These are phyloP conservation scores for Pterocarpus santalinus DNA, from an alignment of 306 rosid species.

Conservation along the genomic window DNA sequence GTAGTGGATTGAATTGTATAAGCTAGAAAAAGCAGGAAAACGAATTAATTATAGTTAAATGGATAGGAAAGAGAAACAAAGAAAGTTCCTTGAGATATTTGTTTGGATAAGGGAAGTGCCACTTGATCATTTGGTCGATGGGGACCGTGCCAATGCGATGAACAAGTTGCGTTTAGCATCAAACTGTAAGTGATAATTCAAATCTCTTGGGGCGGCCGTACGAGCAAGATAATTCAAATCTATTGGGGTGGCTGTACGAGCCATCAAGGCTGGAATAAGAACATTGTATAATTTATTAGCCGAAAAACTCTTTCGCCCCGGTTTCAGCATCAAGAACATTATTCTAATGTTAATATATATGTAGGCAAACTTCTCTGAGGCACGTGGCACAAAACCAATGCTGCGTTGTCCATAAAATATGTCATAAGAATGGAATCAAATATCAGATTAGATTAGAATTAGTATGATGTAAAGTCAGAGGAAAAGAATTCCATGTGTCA, in stretches of 20 bases:
- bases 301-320: slow-evolving; percentile 49
- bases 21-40: slow-evolving; percentile 43
- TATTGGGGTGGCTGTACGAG: slow-evolving; percentile 47
- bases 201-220: slow-evolving; percentile 52
- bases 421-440: slow-evolving; percentile 45
- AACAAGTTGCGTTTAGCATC: slow-evolving; percentile 74
- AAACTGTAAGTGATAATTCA: slow-evolving; percentile 46
- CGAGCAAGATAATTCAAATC: slow-evolving; percentile 42
- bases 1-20: slow-evolving; percentile 55
- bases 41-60: slow-evolving; percentile 47
- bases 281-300: slow-evolving; percentile 45
- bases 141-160: slow-evolving; percentile 59
- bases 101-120: slow-evolving; percentile 86
- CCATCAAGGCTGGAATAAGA: slow-evolving; percentile 59
- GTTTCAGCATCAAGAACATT: slow-evolving; percentile 58
- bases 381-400: slow-evolving; percentile 42
- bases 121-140: slow-evolving; percentile 67
- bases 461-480: slow-evolving; percentile 46
- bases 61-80: slow-evolving; percentile 64
- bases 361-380: slow-evolving; percentile 40
- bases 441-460: slow-evolving; percentile 26
- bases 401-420: slow-evolving; percentile 28
- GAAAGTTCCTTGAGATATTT: slow-evolving; percentile 73
- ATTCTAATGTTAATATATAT: slow-evolving; percentile 23
- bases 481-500: slow-evolving; percentile 37